Evolutionary conservation across 257 asterid species (phyloP).

Genomic region (Solanum tarijense): DNA sequence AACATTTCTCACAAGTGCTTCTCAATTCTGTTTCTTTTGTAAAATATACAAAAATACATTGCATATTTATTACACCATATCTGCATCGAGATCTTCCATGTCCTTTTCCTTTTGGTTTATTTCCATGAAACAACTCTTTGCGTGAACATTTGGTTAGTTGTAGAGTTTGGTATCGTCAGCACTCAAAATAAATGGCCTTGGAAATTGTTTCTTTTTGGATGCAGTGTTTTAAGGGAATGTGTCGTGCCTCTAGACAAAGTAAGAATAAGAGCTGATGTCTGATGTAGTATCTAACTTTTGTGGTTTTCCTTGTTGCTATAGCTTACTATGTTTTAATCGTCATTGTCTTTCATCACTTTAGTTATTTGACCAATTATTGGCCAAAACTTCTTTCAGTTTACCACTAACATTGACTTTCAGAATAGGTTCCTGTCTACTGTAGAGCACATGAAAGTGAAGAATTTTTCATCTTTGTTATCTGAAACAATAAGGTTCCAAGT

Average conservation of each 20-base stretch:
- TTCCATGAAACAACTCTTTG: background rate
- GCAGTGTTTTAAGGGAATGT: background rate
- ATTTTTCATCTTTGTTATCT: background rate
- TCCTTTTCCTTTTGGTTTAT: background rate
- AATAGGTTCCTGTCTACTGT: background rate
- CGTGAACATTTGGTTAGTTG: background rate
- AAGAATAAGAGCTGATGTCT: background rate
- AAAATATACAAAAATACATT: background rate
- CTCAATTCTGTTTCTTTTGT: background rate
- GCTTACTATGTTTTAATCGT: background rate
- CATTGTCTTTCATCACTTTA: background rate
- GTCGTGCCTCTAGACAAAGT: background rate
- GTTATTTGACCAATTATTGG: background rate
- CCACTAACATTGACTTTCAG: background rate
- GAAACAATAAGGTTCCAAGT: background rate
- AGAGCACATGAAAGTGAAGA: background rate
- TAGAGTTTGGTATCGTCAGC: background rate
- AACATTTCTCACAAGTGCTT: background rate
- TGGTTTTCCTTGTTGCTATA: background rate
- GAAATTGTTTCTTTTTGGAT: background rate
- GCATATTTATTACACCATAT: background rate
- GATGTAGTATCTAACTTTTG: background rate
- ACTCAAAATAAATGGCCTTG: background rate
- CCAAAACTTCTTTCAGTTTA: background rate
- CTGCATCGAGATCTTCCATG: background rate